Percentiles rank a stretch among this genome's conserved stretches.
Conservation (phyloP, 2,329 filamentous ascomycete species). For the Beauveria australis region DNA sequence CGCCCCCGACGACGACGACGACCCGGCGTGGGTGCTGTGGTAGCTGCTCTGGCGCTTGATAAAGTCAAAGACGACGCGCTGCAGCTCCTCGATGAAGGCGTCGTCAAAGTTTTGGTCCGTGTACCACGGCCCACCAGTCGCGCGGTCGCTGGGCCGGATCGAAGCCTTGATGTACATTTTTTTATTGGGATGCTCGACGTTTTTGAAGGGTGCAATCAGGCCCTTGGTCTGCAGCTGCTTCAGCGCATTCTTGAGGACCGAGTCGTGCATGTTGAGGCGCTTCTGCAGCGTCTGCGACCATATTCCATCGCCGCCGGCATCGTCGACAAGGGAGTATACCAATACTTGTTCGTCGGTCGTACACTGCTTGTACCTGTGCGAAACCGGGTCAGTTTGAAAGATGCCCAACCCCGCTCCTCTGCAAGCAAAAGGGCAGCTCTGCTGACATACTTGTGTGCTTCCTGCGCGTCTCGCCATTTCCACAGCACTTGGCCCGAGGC, state of each 20-base stretch:
- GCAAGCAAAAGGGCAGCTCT: neutral
- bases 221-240: constrained; percentile 76
- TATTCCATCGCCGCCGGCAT: constrained; percentile 74
- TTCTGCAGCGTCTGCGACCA: constrained; percentile 83
- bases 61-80: constrained; percentile 63
- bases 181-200: constrained; percentile 80
- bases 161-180: constrained; percentile 94
- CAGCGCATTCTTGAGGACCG: constrained; percentile 69
- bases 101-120: constrained; percentile 85
- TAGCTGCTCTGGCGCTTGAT: constrained; percentile 67
- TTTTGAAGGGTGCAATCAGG: constrained; percentile 83
- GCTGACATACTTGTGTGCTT: constrained; percentile 50
- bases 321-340: constrained; percentile 84
- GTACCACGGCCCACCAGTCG: constrained; percentile 92
- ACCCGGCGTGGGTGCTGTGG: constrained; percentile 33
- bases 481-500: constrained; percentile 37
- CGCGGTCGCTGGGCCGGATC: constrained; percentile 77
- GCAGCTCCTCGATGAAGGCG: constrained; percentile 73
- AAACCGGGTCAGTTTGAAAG: neutral
- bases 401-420: neutral
- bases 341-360: constrained; percentile 67
- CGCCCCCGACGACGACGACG: constrained; percentile 13
- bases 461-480: constrained; percentile 50
- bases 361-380: constrained; percentile 47
- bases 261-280: constrained; percentile 75